Evolutionary conservation across 495 filamentous ascomycete genomes (phyloP), one percentile per base, ranked within the genome.

Genomic region (Oidiodendron maius): DNA sequence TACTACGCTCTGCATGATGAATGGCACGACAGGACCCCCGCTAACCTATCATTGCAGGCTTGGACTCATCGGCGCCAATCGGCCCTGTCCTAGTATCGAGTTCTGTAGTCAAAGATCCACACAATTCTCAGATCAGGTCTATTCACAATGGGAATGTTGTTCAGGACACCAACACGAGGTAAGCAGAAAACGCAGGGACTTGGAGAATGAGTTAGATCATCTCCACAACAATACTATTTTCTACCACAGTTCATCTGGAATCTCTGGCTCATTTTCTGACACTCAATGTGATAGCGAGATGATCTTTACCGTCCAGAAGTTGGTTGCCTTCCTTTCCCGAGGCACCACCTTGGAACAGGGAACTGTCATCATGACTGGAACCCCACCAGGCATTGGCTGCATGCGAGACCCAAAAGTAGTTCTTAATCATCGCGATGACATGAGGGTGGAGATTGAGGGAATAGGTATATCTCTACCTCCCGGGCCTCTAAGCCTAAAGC

Each of bases 361-460:
- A 8, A 46, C 43, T 21, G 46, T 58, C 21, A 52, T 62, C 25
- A 49, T 60, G 50, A 60, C 55, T 2, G 57, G 57, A 9, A 60
- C 55, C n/a, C 64, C 64, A 9, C 16, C 40, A 28, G 49, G 40
- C 8, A 34, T 49, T 26, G 41, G 70, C 69, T 11, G 67, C 60
- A 0, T 69, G 70, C 12, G 74, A 70, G 25, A 80, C 75, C 71
- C 77, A 74, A 42, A 69, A 70, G 20, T 68, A 71, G 59, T 69
- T 37, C 59, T 84, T 50, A 75, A 76, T 61, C 65, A 74, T 38
- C 78, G 75, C 0, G 80, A 82, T 55, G 72, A 79, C 50, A 80
- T 86, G 12, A 69, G 74, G 43, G 78, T 84, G 9, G 66, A 76
- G 61, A 63, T 81, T 52, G 64, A 68, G 23, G 48, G 44, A 4